Conservation (phyloP, 352 stramenopile species). For the Aphanomyces euteiches region DNA sequence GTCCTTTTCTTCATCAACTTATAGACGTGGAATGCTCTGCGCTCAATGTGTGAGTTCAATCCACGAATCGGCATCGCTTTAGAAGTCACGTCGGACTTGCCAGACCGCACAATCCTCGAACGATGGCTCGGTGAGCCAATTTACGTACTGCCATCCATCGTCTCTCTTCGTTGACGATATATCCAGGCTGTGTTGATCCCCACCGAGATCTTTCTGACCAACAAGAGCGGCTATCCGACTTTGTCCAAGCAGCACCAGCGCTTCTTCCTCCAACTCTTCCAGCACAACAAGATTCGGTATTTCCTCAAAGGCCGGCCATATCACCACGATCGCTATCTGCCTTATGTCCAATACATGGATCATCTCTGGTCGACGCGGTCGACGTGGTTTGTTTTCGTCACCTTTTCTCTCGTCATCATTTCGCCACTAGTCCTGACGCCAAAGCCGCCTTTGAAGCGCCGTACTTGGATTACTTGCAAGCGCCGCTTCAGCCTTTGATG, state of each 20-base stretch:
- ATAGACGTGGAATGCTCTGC: slow-evolving; percentile 74
- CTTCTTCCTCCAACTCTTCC: slow-evolving; percentile 64
- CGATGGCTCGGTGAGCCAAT: slow-evolving; percentile 88
- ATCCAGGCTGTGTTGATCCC: slow-evolving; percentile 78
- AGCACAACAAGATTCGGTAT: slow-evolving; percentile 76
- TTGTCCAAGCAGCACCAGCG: slow-evolving; percentile 91
- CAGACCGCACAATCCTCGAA: slow-evolving; percentile 55
- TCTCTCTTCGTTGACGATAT: neutral
- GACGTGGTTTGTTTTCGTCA: slow-evolving; percentile 28
- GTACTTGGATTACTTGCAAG: slow-evolving; percentile 96
- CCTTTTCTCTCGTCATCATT: slow-evolving; percentile 25
- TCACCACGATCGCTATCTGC: slow-evolving; percentile 65
- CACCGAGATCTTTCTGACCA: slow-evolving; percentile 93
- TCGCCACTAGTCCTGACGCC: slow-evolving; percentile 38
- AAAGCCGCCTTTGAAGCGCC: slow-evolving; percentile 89
- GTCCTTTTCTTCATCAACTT: slow-evolving; percentile 29
- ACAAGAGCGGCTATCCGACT: slow-evolving; percentile 93
- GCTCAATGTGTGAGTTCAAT: slow-evolving; percentile 79
- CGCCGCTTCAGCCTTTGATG: slow-evolving; percentile 95
- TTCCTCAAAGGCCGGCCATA: slow-evolving; percentile 75
- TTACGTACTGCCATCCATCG: slow-evolving; percentile 35
- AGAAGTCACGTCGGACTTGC: slow-evolving; percentile 80
- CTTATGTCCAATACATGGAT: slow-evolving; percentile 94
- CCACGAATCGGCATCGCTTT: slow-evolving; percentile 77
- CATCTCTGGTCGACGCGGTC: slow-evolving; percentile 80